Evolutionary conservation across 768 basidiomycete species (phyloP).

Genomic region (Amylocystis lapponica): DNA sequence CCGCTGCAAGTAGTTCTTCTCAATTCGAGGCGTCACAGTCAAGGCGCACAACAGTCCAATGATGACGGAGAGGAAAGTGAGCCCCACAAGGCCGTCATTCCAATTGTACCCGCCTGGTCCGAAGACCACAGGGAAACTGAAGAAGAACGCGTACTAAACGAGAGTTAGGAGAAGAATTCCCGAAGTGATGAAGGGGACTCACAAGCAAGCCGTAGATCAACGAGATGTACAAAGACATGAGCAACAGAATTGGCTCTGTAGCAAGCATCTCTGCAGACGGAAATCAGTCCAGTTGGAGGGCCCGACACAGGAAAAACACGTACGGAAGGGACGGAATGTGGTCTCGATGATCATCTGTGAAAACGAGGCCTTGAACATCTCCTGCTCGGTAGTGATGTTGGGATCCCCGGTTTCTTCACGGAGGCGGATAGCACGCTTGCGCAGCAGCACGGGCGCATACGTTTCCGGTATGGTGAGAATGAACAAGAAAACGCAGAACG

Average conservation of each 20-base stretch:
- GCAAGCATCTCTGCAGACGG: conserved; percentile 29
- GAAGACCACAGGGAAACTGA: conserved; percentile 33
- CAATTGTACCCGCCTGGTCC: conserved; percentile 28
- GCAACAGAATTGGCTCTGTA: conserved; percentile 40
- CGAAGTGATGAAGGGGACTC: conserved; percentile 8
- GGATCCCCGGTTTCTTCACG: conserved; percentile 30
- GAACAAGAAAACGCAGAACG: conserved; percentile 25
- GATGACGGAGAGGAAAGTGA: conserved; percentile 36
- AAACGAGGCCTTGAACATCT: conserved; percentile 31
- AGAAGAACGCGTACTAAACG: conserved; percentile 28
- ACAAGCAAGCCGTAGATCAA: conserved; percentile 36
- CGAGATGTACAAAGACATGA: conserved; percentile 40
- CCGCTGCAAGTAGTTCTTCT: conserved; percentile 28
- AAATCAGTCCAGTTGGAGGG: neutral
- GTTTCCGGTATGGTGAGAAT: conserved; percentile 39
- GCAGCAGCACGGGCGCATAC: conserved; percentile 39
- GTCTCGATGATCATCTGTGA: conserved; percentile 33
- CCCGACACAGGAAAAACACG: neutral
- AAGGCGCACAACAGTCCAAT: conserved; percentile 33
- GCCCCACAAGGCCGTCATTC: conserved; percentile 31
- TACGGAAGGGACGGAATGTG: conserved; percentile 35
- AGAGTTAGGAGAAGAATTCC: conserved; percentile 1
- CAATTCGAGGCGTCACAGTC: conserved; percentile 27
- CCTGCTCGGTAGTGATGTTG: conserved; percentile 37
- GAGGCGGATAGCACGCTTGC: conserved; percentile 31